Evolutionary conservation across 306 rosid species (phyloP).

Genomic region (Dalbergia oliveri): DNA sequence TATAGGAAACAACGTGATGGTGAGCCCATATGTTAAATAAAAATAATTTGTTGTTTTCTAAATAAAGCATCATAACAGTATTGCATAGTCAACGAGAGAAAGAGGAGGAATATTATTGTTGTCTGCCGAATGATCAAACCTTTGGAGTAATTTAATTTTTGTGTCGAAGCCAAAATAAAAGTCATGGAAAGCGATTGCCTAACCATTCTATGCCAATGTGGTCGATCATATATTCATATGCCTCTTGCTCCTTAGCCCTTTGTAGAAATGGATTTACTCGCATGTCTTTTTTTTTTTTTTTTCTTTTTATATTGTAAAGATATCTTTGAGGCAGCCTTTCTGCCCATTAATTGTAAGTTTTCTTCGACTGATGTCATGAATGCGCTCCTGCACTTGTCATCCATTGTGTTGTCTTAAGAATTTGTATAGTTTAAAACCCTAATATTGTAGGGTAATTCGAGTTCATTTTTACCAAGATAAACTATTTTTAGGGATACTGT

Average conservation of each 20-base stretch:
- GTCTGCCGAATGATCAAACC: not conserved
- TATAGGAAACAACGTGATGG: not conserved
- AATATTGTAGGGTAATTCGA: no score
- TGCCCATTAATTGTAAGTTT: no score
- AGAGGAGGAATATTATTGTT: not conserved
- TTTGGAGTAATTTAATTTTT: not conserved
- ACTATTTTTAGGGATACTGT: no score
- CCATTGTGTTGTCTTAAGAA: no score
- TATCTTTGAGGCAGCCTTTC: no score
- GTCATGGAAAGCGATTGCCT: not conserved
- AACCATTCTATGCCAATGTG: slow-evolving; percentile 1
- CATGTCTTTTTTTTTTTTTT: not conserved
- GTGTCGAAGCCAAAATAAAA: not conserved
- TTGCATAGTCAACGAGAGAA: not conserved
- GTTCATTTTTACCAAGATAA: no score
- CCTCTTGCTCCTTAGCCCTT: not conserved
- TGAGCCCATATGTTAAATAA: not conserved
- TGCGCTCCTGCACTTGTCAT: no score
- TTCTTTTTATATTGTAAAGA: no score
- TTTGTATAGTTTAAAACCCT: no score
- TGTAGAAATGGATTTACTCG: not conserved
- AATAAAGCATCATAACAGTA: not conserved
- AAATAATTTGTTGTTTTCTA: not conserved
- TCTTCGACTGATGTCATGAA: no score
- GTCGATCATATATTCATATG: not conserved